phyloP scores from a whole-genome alignment of 2,329 filamentous ascomycete species.

The Colletotrichum musae region DNA sequence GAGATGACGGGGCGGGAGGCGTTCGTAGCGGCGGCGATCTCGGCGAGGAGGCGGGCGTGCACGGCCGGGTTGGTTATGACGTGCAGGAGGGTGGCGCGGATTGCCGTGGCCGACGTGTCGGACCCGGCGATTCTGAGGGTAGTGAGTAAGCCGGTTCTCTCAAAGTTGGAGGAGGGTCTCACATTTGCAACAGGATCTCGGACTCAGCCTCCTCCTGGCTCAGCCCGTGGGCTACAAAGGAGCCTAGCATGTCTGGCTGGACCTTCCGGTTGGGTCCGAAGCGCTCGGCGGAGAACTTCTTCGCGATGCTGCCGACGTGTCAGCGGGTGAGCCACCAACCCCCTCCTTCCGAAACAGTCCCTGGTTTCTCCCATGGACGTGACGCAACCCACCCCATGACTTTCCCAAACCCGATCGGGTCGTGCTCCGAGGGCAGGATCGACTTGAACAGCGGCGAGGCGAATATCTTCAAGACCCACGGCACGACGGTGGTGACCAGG shows the following conservation, averaged over 20 bases:
- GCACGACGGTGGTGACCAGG: constrained; percentile 58
- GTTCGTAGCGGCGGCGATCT: constrained; percentile 52
- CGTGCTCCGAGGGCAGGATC: constrained; percentile 56
- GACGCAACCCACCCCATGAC: constrained; percentile 59
- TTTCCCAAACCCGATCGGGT: constrained; percentile 55
- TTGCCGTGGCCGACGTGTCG: constrained; percentile 69
- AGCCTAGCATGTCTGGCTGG: constrained; percentile 66
- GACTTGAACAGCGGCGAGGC: constrained; percentile 56
- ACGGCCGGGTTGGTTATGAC: constrained; percentile 65
- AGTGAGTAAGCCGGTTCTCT: constrained; percentile 29
- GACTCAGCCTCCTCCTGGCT: constrained; percentile 58
- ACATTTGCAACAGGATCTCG: constrained; percentile 57
- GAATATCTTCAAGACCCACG: constrained; percentile 57
- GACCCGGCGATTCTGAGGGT: constrained; percentile 65
- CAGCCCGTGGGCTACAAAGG: constrained; percentile 56
- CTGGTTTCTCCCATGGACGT: too few species aligned
- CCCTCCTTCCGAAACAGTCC: too few species aligned
- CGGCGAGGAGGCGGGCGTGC: constrained; percentile 59
- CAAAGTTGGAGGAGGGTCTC: constrained; percentile 5
- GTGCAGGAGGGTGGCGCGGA: constrained; percentile 67
- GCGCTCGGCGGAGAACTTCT: constrained; percentile 60
- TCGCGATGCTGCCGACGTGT: constrained; percentile 56
- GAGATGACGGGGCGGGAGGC: constrained; percentile 47
- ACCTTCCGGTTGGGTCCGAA: constrained; percentile 59
- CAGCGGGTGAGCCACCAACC: constrained; percentile 44